phyloP scores from a whole-genome alignment of 257 asterid species.

The Cordia subcordata region DNA sequence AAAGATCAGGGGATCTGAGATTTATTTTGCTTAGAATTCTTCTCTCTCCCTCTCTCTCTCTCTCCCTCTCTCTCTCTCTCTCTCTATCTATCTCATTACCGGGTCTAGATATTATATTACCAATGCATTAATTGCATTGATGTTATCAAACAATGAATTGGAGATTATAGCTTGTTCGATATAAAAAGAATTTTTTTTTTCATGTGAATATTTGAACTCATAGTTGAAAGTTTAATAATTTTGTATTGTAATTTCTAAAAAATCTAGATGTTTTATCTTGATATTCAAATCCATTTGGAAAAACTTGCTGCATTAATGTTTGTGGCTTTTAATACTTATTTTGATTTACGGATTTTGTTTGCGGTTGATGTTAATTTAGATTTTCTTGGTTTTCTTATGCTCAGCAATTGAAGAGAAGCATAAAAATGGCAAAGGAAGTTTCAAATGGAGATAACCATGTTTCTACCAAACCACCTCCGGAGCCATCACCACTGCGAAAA shows the following conservation, averaged over 20 bases:
- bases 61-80: too few relatives aligned
- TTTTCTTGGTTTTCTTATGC: conserved; percentile 2
- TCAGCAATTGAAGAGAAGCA: conserved; percentile 22
- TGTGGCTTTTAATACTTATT: conserved; percentile 3
- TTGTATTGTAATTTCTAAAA: too few relatives aligned
- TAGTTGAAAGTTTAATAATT: too few relatives aligned
- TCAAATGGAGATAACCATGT: conserved; percentile 52
- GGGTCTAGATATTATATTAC: not conserved
- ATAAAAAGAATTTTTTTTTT: not conserved
- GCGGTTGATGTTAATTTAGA: not conserved
- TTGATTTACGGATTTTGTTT: conserved; percentile 5
- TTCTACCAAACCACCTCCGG: conserved; percentile 82
- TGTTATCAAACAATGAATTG: not conserved
- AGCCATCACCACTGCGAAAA: conserved; percentile 89
- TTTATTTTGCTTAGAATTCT: too few relatives aligned
- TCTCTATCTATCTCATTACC: too few relatives aligned
- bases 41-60: too few relatives aligned
- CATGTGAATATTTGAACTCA: too few relatives aligned
- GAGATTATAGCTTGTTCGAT: not conserved
- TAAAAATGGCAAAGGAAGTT: conserved; percentile 62
- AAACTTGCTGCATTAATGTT: not conserved
- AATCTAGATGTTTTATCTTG: not conserved
- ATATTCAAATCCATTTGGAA: not conserved
- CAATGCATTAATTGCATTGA: not conserved
- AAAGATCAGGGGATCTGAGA: too few relatives aligned